These are phyloP conservation scores for Schizopora paradoxa DNA, from an alignment of 1,284 basidiomycete genomes.

Conservation along the genomic window DNA sequence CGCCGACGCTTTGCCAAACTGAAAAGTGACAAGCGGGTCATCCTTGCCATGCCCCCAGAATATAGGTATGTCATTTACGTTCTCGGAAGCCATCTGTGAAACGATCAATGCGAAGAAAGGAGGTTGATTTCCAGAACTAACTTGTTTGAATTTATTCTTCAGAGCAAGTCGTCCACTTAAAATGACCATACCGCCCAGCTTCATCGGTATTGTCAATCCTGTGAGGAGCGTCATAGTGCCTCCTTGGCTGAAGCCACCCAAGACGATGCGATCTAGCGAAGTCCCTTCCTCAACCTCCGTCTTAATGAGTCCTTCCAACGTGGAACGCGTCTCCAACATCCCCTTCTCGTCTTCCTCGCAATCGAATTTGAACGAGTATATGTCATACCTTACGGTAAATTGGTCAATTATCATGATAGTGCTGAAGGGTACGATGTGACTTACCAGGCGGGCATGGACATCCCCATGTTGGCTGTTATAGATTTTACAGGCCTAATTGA, in stretches of 20 bases:
- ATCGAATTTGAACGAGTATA: slow-evolving; percentile 60
- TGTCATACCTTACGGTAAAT: slow-evolving; percentile 61
- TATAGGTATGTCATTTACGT: slow-evolving; percentile 60
- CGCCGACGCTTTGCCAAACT: slow-evolving; percentile 36
- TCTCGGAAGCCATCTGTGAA: slow-evolving; percentile 58
- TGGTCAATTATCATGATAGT: slow-evolving; percentile 1
- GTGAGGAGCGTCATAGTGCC: slow-evolving; percentile 76
- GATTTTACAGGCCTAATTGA: slow-evolving; percentile 51
- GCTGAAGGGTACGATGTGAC: no score
- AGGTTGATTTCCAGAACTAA: no score
- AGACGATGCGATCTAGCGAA: slow-evolving; percentile 58
- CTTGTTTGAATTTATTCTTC: slow-evolving; percentile 55
- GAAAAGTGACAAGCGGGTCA: slow-evolving; percentile 64
- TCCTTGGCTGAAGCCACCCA: slow-evolving; percentile 90
- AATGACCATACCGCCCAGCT: slow-evolving; percentile 67
- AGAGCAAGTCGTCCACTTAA: slow-evolving; percentile 79
- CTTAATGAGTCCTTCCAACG: slow-evolving; percentile 66
- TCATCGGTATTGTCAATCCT: slow-evolving; percentile 61
- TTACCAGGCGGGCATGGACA: slow-evolving; percentile 69
- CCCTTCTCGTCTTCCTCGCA: slow-evolving; percentile 67
- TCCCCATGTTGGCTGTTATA: slow-evolving; percentile 65
- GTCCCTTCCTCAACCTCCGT: slow-evolving; percentile 72
- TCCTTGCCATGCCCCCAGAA: slow-evolving; percentile 86
- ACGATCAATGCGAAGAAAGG: no score
- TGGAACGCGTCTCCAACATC: slow-evolving; percentile 59